Percentiles rank a stretch among this genome's conserved stretches.
These are phyloP conservation scores for Phoma herbarum DNA, from an alignment of 2,329 filamentous ascomycete species.

Conservation along the genomic window DNA sequence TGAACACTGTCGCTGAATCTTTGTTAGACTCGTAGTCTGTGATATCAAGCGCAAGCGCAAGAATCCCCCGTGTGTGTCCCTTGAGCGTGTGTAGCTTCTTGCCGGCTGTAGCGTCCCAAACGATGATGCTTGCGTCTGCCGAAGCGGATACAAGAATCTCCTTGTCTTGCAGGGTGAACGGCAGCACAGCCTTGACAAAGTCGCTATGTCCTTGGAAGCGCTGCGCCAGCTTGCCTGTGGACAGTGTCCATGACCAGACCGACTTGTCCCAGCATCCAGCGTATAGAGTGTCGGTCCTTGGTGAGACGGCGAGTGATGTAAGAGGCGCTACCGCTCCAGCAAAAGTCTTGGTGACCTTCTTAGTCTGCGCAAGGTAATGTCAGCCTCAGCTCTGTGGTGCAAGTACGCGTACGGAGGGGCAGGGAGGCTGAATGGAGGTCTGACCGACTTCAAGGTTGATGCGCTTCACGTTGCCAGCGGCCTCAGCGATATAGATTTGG, in stretches of 20 bases:
- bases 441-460: conserved; percentile 78
- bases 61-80: conserved; percentile 79
- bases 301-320: conserved; percentile 47
- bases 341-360: conserved; percentile 61
- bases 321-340: conserved; percentile 81
- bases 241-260: conserved; percentile 81
- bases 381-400: conserved; percentile 19
- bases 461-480: conserved; percentile 79
- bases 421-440: conserved; percentile 33
- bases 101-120: conserved; percentile 80
- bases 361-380: conserved; percentile 31
- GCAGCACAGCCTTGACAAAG: conserved; percentile 86
- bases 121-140: conserved; percentile 63
- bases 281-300: conserved; percentile 66
- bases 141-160: conserved; percentile 61
- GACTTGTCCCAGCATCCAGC: conserved; percentile 95
- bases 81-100: conserved; percentile 77
- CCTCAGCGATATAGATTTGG: conserved; percentile 82
- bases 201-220: conserved; percentile 82
- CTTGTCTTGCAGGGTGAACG: conserved; percentile 66
- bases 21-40: conserved; percentile 36
- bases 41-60: conserved; percentile 80
- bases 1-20: conserved; percentile 68
- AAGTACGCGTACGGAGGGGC: neutral
- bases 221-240: conserved; percentile 53